These are phyloP conservation scores for Neurospora tetraspora DNA, from an alignment of 495 filamentous ascomycete genomes.

Conservation along the genomic window DNA sequence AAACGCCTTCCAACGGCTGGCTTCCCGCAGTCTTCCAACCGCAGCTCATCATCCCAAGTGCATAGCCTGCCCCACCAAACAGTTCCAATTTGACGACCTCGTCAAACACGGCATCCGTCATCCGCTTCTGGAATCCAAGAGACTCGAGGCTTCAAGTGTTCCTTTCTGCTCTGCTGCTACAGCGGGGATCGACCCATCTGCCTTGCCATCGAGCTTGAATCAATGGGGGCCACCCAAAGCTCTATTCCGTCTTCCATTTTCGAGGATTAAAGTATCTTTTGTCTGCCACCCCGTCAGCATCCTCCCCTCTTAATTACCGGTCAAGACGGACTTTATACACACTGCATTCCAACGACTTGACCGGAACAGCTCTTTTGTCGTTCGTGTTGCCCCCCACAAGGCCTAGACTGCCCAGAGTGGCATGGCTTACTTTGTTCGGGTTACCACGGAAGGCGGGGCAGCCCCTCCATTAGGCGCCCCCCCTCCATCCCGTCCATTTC, in stretches of 20 bases:
- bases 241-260: not conserved
- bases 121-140: not conserved
- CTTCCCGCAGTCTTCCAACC: not conserved
- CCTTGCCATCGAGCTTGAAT: not conserved
- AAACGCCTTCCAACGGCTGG: not conserved
- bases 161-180: not conserved
- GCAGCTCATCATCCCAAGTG: not conserved
- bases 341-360: not conserved
- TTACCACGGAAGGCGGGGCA: not conserved
- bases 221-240: not conserved
- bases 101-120: not conserved
- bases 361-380: not conserved
- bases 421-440: not conserved
- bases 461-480: not conserved
- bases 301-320: not conserved
- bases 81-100: not conserved
- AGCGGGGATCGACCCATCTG: not conserved
- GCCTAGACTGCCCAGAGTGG: not conserved
- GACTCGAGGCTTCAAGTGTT: not conserved
- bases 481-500: not conserved
- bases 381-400: not conserved
- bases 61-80: not conserved
- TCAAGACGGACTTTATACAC: not conserved
- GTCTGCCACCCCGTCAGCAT: not conserved
- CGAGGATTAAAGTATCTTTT: not conserved